These are phyloP conservation scores for Penicillium sp. DNA, from an alignment of 2,329 filamentous ascomycete species.

Conservation along the genomic window DNA sequence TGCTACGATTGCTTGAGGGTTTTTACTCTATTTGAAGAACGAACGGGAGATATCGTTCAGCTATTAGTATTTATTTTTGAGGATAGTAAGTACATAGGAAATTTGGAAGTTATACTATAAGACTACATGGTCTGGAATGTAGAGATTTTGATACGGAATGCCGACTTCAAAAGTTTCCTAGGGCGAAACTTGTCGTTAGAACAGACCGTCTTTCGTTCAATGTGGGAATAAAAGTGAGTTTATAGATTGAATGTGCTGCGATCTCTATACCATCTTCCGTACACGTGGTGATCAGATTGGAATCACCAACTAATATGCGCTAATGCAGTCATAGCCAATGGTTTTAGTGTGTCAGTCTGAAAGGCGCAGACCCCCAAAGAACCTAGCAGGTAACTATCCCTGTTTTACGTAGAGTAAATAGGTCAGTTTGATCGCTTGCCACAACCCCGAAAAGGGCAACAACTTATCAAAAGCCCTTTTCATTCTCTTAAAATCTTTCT, in stretches of 20 bases:
- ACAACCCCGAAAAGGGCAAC: constrained; percentile 2
- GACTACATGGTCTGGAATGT: constrained; percentile 17
- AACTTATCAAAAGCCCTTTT: constrained; percentile 3
- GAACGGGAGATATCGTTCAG: constrained; percentile 11
- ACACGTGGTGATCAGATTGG: too few species aligned
- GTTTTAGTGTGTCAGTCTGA: too few species aligned
- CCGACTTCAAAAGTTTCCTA: constrained; percentile 15
- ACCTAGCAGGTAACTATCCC: too few species aligned
- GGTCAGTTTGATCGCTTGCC: constrained; percentile 1
- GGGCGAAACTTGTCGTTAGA: constrained; percentile 8
- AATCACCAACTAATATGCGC: too few species aligned
- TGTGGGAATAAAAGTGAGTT: constrained; percentile 1
- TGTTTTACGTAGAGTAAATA: too few species aligned
- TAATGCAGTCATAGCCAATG: too few species aligned
- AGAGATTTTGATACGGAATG: constrained; percentile 13
- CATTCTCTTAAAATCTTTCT: constrained; percentile 6
- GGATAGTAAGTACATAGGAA: constrained; percentile 10
- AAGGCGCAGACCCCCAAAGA: too few species aligned
- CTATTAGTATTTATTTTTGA: constrained; percentile 14
- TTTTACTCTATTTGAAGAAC: constrained; percentile 10
- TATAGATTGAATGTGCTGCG: background rate
- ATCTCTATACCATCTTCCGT: too few species aligned
- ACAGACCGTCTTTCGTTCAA: constrained; percentile 9
- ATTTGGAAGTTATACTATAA: constrained; percentile 9
- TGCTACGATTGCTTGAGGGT: background rate